Evolutionary conservation across 495 filamentous ascomycete genomes (phyloP), one percentile per base, ranked within the genome.

Genomic region (Cladorrhinum samala): DNA sequence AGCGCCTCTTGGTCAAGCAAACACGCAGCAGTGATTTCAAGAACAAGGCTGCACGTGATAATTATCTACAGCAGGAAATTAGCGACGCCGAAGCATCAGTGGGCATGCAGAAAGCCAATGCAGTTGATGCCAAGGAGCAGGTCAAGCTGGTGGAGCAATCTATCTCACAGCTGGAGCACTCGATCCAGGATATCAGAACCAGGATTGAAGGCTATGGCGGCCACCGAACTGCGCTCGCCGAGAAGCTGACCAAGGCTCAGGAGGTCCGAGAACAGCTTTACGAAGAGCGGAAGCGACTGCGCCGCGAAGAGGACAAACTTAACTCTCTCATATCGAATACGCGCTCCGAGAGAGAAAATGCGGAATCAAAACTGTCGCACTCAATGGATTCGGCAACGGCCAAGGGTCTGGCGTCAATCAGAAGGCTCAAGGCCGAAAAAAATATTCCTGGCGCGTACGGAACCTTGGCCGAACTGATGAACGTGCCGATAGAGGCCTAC

Each of bases 1-100:
- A 87, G 58, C 83, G 91, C 21, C 76, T 99, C 14, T 91, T 96
- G 60, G 89, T 87, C 45, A 99, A 99, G 68, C 94, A 97, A 69
- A 88, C 89, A 37, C 84, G 91, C n/a, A 89, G 86, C 63, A 83
- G 85, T 25, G 86, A 88, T 50, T 97, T 95, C 71, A 86, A 80
- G 62, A 92, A 79, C 62, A 95, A 95, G 69, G 81, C 78, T 2
- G 89, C 96, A 60, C 84, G 93, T 2, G 94, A 99, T 63, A 80
- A 81, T 37, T 96, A 79, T 77, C 74, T 99, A 17, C 81, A 83
- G 46, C 79, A 81, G 41, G 85, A 96, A 64, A 85, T 97, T 57
- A 77, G 88, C 40, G 86, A 91, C n/a, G 84, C 87, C 46, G 86
- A 88, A 54, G 74, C 77, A 21, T 84, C 85, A 3, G 66, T 95